A percentile compares a stretch with the other conserved stretches of the same genome.
These are phyloP conservation scores for Cichorium intybus DNA, from an alignment of 140 eudicot genomes.

Conservation along the genomic window DNA sequence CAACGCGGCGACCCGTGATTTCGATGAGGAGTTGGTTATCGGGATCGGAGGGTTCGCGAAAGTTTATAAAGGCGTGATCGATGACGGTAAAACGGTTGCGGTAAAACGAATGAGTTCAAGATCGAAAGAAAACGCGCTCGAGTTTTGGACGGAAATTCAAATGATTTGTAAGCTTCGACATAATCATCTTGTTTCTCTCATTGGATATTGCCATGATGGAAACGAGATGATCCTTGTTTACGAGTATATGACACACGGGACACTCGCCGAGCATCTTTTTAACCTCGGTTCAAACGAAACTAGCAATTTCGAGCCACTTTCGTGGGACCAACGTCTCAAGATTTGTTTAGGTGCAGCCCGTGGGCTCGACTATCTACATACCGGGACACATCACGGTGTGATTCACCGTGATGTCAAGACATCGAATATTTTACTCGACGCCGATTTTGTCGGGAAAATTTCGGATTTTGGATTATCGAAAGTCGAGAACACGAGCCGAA, in stretches of 20 bases:
- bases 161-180: constrained; percentile 53
- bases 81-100: constrained; percentile 39
- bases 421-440: constrained; percentile 51
- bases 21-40: constrained; percentile 33
- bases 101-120: constrained; percentile 43
- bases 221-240: constrained; percentile 36
- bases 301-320: constrained; percentile 25
- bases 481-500: constrained; percentile 19
- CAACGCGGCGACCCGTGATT: constrained; percentile 35
- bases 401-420: constrained; percentile 61
- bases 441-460: constrained; percentile 40
- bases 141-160: constrained; percentile 57
- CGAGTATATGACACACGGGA: constrained; percentile 32
- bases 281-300: constrained; percentile 20
- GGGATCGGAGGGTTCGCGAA: constrained; percentile 61
- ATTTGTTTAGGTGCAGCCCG: constrained; percentile 64
- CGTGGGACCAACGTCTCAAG: constrained; percentile 51
- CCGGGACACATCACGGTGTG: constrained; percentile 46
- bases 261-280: constrained; percentile 39
- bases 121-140: constrained; percentile 47
- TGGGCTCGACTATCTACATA: constrained; percentile 57
- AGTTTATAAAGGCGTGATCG: constrained; percentile 38
- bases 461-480: constrained; percentile 55
- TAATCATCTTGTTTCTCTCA: constrained; percentile 46
- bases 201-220: constrained; percentile 46